These are phyloP conservation scores for Cutaneotrichosporon sp. DNA, from an alignment of 1,284 basidiomycete species.

Conservation along the genomic window DNA sequence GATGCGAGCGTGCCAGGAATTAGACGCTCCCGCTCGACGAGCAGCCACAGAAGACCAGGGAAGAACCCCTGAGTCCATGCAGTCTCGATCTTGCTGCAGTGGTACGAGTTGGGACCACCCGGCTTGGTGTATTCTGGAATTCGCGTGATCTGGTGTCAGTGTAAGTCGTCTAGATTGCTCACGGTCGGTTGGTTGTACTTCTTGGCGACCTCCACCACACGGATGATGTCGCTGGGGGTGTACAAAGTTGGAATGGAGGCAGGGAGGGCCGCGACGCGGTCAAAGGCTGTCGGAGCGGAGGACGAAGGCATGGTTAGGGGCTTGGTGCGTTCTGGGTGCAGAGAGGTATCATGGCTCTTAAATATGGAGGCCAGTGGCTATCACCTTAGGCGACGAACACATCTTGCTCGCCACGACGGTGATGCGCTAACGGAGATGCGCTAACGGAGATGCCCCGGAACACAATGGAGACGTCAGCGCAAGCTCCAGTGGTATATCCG, in stretches of 20 bases:
- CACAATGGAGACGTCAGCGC: no score
- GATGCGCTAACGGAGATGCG: no score
- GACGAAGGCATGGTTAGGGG: slow-evolving; percentile 2
- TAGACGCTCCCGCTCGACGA: slow-evolving; percentile 29
- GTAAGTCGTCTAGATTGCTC: background rate
- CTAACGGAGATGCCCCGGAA: no score
- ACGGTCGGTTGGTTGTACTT: slow-evolving; percentile 31
- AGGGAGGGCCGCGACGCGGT: slow-evolving; percentile 6
- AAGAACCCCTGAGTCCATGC: slow-evolving; percentile 43
- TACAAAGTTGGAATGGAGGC: slow-evolving; percentile 8
- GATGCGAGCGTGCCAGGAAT: slow-evolving; percentile 18
- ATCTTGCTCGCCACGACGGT: no score
- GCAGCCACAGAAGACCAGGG: slow-evolving; percentile 36
- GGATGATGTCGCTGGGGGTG: slow-evolving; percentile 18
- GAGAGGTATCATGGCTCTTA: background rate
- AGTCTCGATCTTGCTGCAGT: slow-evolving; percentile 25
- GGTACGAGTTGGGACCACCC: slow-evolving; percentile 29
- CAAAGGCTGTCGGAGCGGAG: background rate
- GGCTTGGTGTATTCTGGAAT: slow-evolving; percentile 36
- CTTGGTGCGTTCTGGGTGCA: background rate
- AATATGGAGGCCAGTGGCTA: no score
- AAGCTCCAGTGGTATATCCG: no score
- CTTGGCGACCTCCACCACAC: slow-evolving; percentile 33
- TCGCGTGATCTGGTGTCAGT: slow-evolving; percentile 21
- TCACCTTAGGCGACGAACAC: no score